Conservation (phyloP, 2,329 filamentous ascomycete species). For the Dactylellina parvicollis region DNA sequence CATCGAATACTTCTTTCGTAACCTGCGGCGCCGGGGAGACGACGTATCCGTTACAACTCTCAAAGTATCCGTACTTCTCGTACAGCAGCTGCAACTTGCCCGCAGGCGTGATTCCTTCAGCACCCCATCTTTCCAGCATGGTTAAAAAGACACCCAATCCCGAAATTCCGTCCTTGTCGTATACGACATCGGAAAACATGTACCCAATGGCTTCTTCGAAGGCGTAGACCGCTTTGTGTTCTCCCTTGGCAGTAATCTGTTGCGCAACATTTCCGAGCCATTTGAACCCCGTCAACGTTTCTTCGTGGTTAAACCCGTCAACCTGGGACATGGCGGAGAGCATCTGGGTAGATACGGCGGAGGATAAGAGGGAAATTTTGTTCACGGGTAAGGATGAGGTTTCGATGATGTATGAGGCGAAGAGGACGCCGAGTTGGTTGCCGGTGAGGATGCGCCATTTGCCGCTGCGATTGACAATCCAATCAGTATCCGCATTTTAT, state of each 20-base stretch:
- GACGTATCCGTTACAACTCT: constrained; percentile 73
- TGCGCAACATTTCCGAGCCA: constrained; percentile 73
- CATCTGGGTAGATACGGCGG: constrained; percentile 73
- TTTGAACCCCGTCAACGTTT: constrained; percentile 74
- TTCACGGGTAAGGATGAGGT: constrained; percentile 55
- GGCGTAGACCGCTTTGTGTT: constrained; percentile 68
- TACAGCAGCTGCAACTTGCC: constrained; percentile 70
- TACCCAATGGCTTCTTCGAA: constrained; percentile 75
- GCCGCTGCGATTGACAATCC: constrained; percentile 59
- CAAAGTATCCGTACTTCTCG: constrained; percentile 69
- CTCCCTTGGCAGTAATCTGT: constrained; percentile 63
- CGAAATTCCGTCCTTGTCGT: constrained; percentile 73
- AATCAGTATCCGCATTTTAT: background rate
- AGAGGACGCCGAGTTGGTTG: constrained; percentile 72
- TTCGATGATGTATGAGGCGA: constrained; percentile 69
- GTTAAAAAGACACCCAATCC: constrained; percentile 69
- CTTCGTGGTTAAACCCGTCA: constrained; percentile 69
- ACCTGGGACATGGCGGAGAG: constrained; percentile 67
- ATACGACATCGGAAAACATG: constrained; percentile 72
- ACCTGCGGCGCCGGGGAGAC: constrained; percentile 67
- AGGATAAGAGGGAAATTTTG: constrained; percentile 69
- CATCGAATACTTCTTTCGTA: constrained; percentile 68
- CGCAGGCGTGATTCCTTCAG: constrained; percentile 68
- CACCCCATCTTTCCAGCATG: constrained; percentile 62
- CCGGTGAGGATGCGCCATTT: constrained; percentile 72